Evolutionary conservation across 2,329 filamentous ascomycete species (phyloP), one percentile per base, ranked within the genome.

Genomic region (Parafenestella ontariensis): DNA sequence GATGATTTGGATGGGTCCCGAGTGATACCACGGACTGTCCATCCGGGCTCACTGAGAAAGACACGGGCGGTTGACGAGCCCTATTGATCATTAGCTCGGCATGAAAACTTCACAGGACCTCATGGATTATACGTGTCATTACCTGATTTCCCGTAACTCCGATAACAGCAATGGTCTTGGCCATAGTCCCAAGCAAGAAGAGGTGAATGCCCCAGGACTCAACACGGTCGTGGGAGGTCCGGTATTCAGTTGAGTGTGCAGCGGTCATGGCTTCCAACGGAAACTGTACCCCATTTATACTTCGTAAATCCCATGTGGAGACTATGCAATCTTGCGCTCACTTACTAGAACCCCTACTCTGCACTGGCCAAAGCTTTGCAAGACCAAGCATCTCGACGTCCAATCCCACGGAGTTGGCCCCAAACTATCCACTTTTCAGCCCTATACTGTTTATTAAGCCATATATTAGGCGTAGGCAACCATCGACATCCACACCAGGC

Each of bases 1-100:
- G 75, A 75, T 5, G 64, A 43, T 17, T 75, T 72, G 46, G 65
- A 62, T 0, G 77, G 73, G 58, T 81, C 77, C 45, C 81, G 79
- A 31, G 81, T 81, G 18, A 81, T 62, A 52, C 71, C 74, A 13
- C 73, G 70, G 51, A 77, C 52, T 29, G 59, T 60, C 60, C 64
- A 70, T 39, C 47, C 58, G 5, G 63, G 50, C n/a, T 60, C 51
- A 13, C 50, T 26, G 46, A 66, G 58, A 58, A 72, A 73, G 34
- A 56, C 45, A 15, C 59, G 41, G 24, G 69, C 69, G 11, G 66
- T 59, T 11, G 62, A 64, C 4, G 54, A 41, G 23, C 64, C 65
- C 63, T 68, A 48, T 18, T 17, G 11, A 34, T 9, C n/a, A 54
- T 21, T 17, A 40, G 24, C 54, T 31, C 29, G 18, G 15, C 1